Base-by-base conservation (phyloP, 768 basidiomycete species). In the Mycena floridula region DNA sequence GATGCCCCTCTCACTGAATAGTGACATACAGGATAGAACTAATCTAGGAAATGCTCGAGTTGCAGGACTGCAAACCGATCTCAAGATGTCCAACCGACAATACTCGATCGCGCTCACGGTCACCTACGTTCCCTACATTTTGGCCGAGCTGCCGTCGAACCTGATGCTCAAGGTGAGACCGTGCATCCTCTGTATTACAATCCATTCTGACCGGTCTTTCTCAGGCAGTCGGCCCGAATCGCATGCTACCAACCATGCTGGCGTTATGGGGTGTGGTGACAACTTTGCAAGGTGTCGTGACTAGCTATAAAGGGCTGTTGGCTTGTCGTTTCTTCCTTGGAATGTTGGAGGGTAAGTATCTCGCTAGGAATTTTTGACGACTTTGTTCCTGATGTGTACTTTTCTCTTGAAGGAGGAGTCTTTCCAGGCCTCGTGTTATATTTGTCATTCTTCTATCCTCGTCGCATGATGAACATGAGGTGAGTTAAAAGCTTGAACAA, bases 261-360 rank as follows among this genome's bases (percentile, higher is more conserved):
- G 70, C 74, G 0, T 52, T 77, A 1, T 88, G 85, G 84, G 85
- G 85, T n/a, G 37, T 84, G 15, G 71, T 80, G 12, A 70, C 74
- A 8, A 68, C 79, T 7, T 63, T 77, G 37, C 82, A 86, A 70
- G 82, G 84, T 23, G 66, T 83, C 13, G 70, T 76, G 13, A 61
- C 55, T 26, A 65, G 47, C 36, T 77, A 77, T 46, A 25, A 48
- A 4, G 73, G 72, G 25, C 64, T 77, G 4, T 59, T 76, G 37
- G 70, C 61, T 4, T 72, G 70, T 35, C 65, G 75, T 18, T 77
- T 74, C 61, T 74, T 77, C 60, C 63, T 77, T 18, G 74, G 75
- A 23, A 59, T 76, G 56, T 65, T 68, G 46, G 80, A 66, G 67
- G 78, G 38, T 39, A 35, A n/a, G n/a, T n/a, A n/a, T n/a, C 28